A percentile compares a stretch with the other conserved stretches of the same genome.
Conservation (phyloP, 768 basidiomycete species). For the Pholiota microspora region DNA sequence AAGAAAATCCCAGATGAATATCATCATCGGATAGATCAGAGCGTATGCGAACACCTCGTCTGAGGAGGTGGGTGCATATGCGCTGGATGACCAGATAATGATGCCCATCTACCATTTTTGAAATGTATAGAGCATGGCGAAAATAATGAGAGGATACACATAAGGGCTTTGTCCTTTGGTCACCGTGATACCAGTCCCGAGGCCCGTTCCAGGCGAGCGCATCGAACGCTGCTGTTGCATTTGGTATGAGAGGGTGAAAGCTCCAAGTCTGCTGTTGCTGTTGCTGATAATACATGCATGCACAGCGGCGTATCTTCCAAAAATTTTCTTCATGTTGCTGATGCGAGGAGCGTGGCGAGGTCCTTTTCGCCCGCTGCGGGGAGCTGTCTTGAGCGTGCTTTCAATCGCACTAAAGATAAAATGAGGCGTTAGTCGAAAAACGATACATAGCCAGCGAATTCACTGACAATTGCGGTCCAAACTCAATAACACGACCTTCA, state of each 20-base stretch:
- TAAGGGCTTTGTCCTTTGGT: background rate
- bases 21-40: background rate
- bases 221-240: constrained; percentile 4
- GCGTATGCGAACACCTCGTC: too few relatives aligned
- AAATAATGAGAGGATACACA: background rate
- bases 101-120: too few relatives aligned
- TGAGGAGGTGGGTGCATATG: too few relatives aligned
- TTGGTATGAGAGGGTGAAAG: constrained; percentile 1
- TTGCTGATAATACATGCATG: background rate
- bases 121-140: too few relatives aligned
- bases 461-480: constrained; percentile 88
- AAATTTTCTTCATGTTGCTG: constrained; percentile 20
- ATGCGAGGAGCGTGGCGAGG: constrained; percentile 63
- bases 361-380: constrained; percentile 86
- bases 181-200: background rate
- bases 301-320: background rate
- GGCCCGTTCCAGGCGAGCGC: background rate
- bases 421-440: constrained; percentile 13
- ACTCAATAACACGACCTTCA: constrained; percentile 87
- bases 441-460: constrained; percentile 1
- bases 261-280: background rate
- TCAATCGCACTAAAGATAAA: constrained; percentile 69
- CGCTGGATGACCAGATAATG: background rate
- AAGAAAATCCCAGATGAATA: background rate
- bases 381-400: constrained; percentile 84